Evolutionary conservation across 768 basidiomycete genomes (phyloP), one percentile per base, ranked within the genome.

Genomic region (Peribolospora kevripleyi): DNA sequence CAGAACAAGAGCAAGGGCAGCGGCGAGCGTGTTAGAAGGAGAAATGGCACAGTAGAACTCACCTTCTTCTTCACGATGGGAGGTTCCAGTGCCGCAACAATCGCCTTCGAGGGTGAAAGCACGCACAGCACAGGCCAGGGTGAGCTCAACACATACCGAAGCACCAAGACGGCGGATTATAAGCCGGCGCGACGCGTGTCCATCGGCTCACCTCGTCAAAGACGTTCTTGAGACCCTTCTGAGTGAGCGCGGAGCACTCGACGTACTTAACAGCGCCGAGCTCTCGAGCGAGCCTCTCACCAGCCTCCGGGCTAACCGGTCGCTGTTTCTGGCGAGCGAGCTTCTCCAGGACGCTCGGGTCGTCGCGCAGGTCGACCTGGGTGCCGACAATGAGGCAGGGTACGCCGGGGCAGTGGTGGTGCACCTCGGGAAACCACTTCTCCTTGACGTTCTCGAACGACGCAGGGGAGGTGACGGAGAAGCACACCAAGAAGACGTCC

Each of bases 361-460:
- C 93, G 64, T 95, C 90, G 67, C 91, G 76, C 70, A 98, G 69
- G 76, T 98, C 93, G 66, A 93, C 75, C 72, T 98, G 93, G 50
- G 93, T 98, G 61, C 93, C 93, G 55, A 98, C 91, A 65, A 98
- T 95, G 65, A 98, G 79, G 76, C 91, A 95, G 61, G 91, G 90
- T 56, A 95, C 91, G 51, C 93, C 91, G 11, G 93, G 93, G 75
- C 93, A 98, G 66, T 98, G 93, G 68, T 97, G 93, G 68, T 90
- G 90, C 38, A 61, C 63, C 73, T 98, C 93, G 5, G 93, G 93
- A 76, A 97, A 93, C 93, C 93, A 98, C 69, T 98, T 98, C 72
- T 98, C 93, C 77, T 93, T 97, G 65, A 98, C 91, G 81, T 98
- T 97, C 71, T 98, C 93, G 66, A 95, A 98, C 50, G 87, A 91